These are phyloP conservation scores for Solanum etuberosum DNA, from an alignment of 257 asterid genomes.

Conservation along the genomic window DNA sequence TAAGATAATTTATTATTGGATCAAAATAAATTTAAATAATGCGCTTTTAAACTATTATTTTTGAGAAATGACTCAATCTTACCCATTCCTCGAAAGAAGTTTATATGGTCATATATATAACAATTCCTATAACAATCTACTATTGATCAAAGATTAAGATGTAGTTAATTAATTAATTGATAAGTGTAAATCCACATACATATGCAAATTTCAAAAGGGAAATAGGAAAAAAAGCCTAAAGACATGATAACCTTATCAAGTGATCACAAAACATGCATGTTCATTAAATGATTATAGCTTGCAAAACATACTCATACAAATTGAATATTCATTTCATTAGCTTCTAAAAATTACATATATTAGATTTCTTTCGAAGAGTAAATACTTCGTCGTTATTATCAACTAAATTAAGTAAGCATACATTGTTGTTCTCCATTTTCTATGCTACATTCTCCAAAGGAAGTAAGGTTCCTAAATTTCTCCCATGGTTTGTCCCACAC, in stretches of 20 bases:
- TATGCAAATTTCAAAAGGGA: neutral
- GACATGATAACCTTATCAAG: neutral
- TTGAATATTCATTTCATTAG: neutral
- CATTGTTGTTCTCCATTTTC: neutral
- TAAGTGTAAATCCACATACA: neutral
- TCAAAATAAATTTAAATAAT: too few relatives aligned
- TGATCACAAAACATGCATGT: neutral
- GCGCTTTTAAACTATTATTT: neutral
- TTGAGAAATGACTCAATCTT: neutral
- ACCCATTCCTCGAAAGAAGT: too few relatives aligned
- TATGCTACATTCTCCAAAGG: conserved; percentile 3
- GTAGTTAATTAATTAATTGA: neutral
- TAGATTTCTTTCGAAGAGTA: neutral
- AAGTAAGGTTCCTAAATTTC: conserved; percentile 12
- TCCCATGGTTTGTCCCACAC: conserved; percentile 18
- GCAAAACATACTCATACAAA: neutral
- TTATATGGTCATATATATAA: neutral
- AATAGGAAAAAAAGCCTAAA: neutral
- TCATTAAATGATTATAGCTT: neutral
- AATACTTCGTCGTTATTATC: neutral
- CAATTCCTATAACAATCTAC: neutral
- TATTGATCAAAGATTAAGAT: neutral
- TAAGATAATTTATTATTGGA: too few relatives aligned
- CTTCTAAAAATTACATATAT: neutral
- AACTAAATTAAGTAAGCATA: neutral